Conservation (phyloP, 2,329 filamentous ascomycete genomes). For the Alternaria triticina region DNA sequence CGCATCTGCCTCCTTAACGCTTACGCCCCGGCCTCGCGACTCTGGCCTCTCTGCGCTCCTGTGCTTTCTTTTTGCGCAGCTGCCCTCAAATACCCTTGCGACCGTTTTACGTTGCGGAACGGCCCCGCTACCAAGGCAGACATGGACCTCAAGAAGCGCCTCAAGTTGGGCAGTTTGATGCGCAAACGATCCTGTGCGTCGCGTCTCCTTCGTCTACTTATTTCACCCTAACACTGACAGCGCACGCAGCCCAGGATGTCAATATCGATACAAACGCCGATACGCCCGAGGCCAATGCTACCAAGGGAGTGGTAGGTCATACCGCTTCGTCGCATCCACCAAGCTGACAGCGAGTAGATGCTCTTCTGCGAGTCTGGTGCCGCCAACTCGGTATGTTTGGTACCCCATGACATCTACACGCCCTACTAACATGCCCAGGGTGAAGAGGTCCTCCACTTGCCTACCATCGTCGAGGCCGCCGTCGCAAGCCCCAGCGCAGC, state of each 20-base stretch:
- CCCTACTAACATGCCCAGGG: constrained; percentile 58
- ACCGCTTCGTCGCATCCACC: constrained; percentile 1
- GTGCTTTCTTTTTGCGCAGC: neutral
- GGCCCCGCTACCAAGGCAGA: constrained; percentile 11
- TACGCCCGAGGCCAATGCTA: constrained; percentile 71
- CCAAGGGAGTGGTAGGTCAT: constrained; percentile 68
- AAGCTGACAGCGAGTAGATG: constrained; percentile 59
- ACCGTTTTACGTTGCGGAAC: neutral
- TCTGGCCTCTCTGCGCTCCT: neutral
- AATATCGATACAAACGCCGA: constrained; percentile 52
- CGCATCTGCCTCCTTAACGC: neutral
- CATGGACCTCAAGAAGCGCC: constrained; percentile 50
- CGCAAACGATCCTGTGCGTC: constrained; percentile 39
- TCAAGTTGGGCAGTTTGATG: constrained; percentile 46
- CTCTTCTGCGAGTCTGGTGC: constrained; percentile 80
- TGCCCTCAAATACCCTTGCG: neutral
- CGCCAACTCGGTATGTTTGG: constrained; percentile 53
- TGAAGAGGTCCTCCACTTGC: constrained; percentile 91
- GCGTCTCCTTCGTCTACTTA: neutral
- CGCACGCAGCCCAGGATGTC: constrained; percentile 35
- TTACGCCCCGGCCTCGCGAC: neutral
- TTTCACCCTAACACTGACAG: constrained; percentile 19
- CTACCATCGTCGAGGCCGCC: constrained; percentile 90
- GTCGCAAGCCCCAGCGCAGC: constrained; percentile 90
- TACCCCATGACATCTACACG: neutral